Percentiles rank a stretch among this genome's conserved stretches.
Evolutionary conservation across 2,329 filamentous ascomycete genomes (phyloP).

Genomic region (Intubia oerlemansii): DNA sequence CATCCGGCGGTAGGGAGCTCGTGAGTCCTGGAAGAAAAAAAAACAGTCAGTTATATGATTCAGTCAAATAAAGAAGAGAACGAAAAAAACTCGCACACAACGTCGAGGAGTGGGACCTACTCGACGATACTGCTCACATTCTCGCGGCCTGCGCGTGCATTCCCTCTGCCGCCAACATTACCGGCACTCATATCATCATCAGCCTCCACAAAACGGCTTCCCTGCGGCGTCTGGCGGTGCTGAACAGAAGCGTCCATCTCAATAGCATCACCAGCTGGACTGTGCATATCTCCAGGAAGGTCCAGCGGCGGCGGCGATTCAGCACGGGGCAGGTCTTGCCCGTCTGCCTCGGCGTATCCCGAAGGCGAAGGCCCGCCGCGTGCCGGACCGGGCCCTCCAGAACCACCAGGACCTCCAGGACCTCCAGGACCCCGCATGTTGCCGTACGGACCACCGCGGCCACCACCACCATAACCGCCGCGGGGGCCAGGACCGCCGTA

Average conservation of each 20-base stretch:
- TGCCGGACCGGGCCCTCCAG: too few species aligned
- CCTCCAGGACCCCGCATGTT: too few species aligned
- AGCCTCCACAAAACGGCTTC: constrained; percentile 32
- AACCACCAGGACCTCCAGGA: too few species aligned
- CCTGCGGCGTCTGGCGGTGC: constrained; percentile 24
- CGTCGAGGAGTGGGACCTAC: too few species aligned
- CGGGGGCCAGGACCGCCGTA: neutral
- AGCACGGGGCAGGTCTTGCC: constrained; percentile 28
- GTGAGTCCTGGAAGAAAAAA: too few species aligned
- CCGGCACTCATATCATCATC: constrained; percentile 41
- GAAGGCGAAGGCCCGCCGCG: too few species aligned
- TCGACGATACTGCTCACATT: constrained; percentile 6
- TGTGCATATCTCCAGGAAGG: constrained; percentile 5
- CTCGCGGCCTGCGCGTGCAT: constrained; percentile 8
- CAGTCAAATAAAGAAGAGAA: too few species aligned
- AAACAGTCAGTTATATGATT: too few species aligned
- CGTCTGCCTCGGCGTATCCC: too few species aligned
- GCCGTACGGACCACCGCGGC: constrained; percentile 1
- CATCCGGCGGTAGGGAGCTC: too few species aligned
- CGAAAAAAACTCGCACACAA: too few species aligned
- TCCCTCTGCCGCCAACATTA: constrained; percentile 4
- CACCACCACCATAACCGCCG: neutral
- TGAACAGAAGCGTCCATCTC: constrained; percentile 62
- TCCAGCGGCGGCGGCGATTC: constrained; percentile 42
- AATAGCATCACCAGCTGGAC: constrained; percentile 40